phyloP scores from a whole-genome alignment of 305 asterid species.

The Salvia sclarea region DNA sequence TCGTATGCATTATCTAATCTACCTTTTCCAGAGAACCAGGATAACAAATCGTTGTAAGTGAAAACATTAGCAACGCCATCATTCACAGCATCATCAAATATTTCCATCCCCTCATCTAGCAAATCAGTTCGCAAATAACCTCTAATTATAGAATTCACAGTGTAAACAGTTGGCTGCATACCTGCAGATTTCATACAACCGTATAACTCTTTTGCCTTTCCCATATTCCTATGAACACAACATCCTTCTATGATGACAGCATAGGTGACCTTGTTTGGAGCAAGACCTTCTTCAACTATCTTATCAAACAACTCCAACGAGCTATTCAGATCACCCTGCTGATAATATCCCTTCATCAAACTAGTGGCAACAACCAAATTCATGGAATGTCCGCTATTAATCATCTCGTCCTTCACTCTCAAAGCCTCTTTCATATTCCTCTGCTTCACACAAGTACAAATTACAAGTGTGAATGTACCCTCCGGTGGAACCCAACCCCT shows the following conservation, averaged over 20 bases:
- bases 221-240: conserved; percentile 50
- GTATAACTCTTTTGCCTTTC: conserved; percentile 59
- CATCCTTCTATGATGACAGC: conserved; percentile 83
- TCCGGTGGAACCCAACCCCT: conserved; percentile 70
- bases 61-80: conserved; percentile 59
- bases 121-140: conserved; percentile 51
- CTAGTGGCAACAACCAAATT: conserved; percentile 72
- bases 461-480: conserved; percentile 55
- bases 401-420: conserved; percentile 74
- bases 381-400: conserved; percentile 50
- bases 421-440: conserved; percentile 64
- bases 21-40: conserved; percentile 55
- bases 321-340: conserved; percentile 52
- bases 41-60: conserved; percentile 57
- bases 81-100: conserved; percentile 56
- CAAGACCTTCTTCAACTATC: conserved; percentile 52
- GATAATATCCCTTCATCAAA: conserved; percentile 81
- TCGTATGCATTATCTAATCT: conserved; percentile 52
- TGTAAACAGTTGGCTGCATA: conserved; percentile 50
- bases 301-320: conserved; percentile 62
- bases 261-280: conserved; percentile 71
- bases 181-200: conserved; percentile 57
- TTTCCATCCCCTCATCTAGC: conserved; percentile 50
- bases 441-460: conserved; percentile 61
- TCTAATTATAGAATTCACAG: conserved; percentile 61